These are phyloP conservation scores for Candida dajiaensis DNA, from an alignment of 805 yeast species.

Conservation along the genomic window DNA sequence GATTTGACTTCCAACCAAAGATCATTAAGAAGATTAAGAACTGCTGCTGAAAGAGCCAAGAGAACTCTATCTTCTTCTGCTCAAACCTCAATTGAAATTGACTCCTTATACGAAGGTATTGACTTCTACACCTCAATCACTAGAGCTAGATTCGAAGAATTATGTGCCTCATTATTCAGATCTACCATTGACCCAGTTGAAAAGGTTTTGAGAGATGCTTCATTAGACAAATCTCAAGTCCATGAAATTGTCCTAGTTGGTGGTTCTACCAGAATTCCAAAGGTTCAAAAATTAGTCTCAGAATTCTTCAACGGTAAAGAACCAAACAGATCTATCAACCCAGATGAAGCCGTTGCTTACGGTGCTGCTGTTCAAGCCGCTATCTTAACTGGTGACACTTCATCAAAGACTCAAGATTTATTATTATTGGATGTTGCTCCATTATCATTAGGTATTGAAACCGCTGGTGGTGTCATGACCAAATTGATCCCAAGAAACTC, in stretches of 20 bases:
- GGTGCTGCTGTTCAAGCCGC: constrained; percentile 99
- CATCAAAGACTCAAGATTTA: constrained; percentile 93
- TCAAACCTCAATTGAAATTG: constrained; percentile 92
- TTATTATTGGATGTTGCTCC: constrained; percentile 96
- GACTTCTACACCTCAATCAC: constrained; percentile 95
- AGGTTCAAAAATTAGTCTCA: constrained; percentile 89
- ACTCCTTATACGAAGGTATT: constrained; percentile 89
- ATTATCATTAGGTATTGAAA: constrained; percentile 94
- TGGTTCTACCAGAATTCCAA: constrained; percentile 98
- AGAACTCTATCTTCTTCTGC: constrained; percentile 95
- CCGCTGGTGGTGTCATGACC: constrained; percentile 99
- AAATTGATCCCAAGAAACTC: constrained; percentile 48
- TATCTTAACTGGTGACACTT: constrained; percentile 91
- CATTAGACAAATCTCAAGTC: constrained; percentile 83
- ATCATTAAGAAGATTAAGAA: constrained; percentile 95
- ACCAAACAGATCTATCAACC: constrained; percentile 94
- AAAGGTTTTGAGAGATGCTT: constrained; percentile 86
- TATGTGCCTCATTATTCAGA: constrained; percentile 91
- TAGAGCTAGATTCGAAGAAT: constrained; percentile 96
- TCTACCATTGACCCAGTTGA: constrained; percentile 93
- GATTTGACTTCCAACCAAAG: constrained; percentile 88
- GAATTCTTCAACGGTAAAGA: constrained; percentile 97
- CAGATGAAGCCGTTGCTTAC: constrained; percentile 98
- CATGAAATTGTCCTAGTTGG: constrained; percentile 94
- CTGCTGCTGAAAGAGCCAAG: constrained; percentile 98